These are phyloP conservation scores for Pleurotus tuber-regium DNA, from an alignment of 768 basidiomycete species.

Conservation along the genomic window DNA sequence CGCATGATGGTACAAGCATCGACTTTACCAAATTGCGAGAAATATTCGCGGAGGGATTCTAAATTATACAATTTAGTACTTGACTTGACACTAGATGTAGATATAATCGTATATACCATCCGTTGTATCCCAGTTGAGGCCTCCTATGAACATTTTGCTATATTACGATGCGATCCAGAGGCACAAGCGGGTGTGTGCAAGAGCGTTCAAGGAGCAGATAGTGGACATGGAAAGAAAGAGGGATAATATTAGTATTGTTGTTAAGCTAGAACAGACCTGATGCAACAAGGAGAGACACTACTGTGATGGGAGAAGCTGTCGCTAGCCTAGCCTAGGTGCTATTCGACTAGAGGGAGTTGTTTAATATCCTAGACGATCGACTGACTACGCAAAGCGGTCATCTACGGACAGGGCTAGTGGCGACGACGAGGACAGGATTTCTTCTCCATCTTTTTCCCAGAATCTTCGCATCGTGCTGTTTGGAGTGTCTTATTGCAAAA, in stretches of 20 bases:
- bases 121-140: conserved; percentile 99
- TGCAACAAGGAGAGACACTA: conserved; percentile 68
- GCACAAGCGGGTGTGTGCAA: conserved; percentile 23
- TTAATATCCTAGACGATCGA: conserved; percentile 44
- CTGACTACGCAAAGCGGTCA: conserved; percentile 35
- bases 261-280: conserved; percentile 66
- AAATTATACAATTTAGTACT: conserved; percentile 39
- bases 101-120: conserved; percentile 75
- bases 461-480: neutral
- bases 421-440: too few relatives aligned
- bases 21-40: conserved; percentile 94
- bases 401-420: conserved; percentile 17
- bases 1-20: conserved; percentile 99
- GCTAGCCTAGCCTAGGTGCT: conserved; percentile 78
- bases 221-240: conserved; percentile 42
- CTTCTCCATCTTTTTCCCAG: conserved; percentile 5
- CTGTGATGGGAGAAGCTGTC: conserved; percentile 56
- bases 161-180: conserved; percentile 29
- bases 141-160: conserved; percentile 99
- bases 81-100: conserved; percentile 33
- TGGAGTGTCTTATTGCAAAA: neutral
- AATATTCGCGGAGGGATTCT: conserved; percentile 84
- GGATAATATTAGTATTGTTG: conserved; percentile 78
- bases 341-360: conserved; percentile 62
- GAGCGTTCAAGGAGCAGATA: conserved; percentile 16